Base-by-base conservation (phyloP, 2,329 filamentous ascomycete species). In the Fulvia fulva region DNA sequence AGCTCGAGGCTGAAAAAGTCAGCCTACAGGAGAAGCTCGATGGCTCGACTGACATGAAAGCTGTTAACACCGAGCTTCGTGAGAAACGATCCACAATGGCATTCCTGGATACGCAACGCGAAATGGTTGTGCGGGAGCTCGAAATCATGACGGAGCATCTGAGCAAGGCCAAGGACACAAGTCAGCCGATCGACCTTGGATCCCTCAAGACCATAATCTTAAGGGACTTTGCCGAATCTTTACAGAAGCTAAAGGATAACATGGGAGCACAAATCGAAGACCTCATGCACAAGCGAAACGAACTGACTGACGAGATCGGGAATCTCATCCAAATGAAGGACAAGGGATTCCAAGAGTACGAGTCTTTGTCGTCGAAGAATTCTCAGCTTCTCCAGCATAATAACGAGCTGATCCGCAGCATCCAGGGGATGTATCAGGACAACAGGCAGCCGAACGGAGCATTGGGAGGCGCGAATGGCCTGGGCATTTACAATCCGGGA, bases 61-160 rank as follows among this genome's bases (percentile, higher is more conserved):
- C 87, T 67, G 85, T 95, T 28, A 95, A 95, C 74, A 91, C 88
- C 67, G 93, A 92, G 71, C 79, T 97, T 23, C 82, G 89, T 34
- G 92, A 97, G 75, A 97, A 97, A 78, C 84, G 94, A 58, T 96
- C 95, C 68, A 97, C 94, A 0, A 94, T 99, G 73, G 93, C 93
- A 6, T 89, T 95, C 19, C 80, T 97, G 53, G 93, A 97, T 72
- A 93, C 92, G 0, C 91, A 97, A 75, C 91, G 91, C 52, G 93
- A 97, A 75, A 92, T 97, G 73, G 93, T 96, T 76, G 90, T 97
- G 68, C 88, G 90, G 43, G 91, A 97, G 73, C 80, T 97, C 19
- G 91, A 96, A 70, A 88, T 93, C 37, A 83, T 97, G 68, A 92
- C 91, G 3, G 90, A 92, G 47, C 93, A 94, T 71, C 86, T 97